Evolutionary conservation across 495 filamentous ascomycete genomes (phyloP), one percentile per base, ranked within the genome.

Genomic region (Aspergillus indologenus): DNA sequence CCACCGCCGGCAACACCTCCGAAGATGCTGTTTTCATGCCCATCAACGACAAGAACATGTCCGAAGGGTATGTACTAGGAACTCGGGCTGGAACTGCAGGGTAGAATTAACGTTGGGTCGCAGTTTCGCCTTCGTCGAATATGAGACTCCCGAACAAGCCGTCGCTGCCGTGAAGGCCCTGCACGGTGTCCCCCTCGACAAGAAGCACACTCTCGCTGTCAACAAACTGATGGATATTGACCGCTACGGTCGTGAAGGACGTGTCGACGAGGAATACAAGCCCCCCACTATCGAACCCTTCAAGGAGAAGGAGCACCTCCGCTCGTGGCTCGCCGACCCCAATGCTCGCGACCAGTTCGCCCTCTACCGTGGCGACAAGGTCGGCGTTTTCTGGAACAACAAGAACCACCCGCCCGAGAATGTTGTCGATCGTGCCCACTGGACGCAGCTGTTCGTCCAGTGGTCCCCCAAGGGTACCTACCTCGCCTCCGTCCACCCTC

Each of bases 181-280:
- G 56, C 86, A 97, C 68, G 83, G 82, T 60, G 83, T 87, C 18
- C 82, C 92, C 22, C 86, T 98, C 67, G 94, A 98, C 79, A 96
- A 90, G 81, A 96, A 85, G 78, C 91, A 98, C 81, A 96, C 88
- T 20, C 84, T 98, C 60, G 82, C 85, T 61, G 92, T 98, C 67
- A 98, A 98, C 84, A 98, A 98, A 76, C 79, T 98, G 68, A 96
- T 93, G 67, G 94, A 98, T 73, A 90, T 98, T 65, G 94, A 98
- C 63, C 88, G 93, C 58, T 98, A 92, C 74, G 94, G 94, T 24
- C 84, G 91, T 17, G 93, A 97, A 76, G 94, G 95, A 61, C 86
- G 91, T 31, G 83, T 98, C 65, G 87, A 95, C 54, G 94, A 98
- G 66, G 86, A 91, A 61, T 97, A 96, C 72, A 82, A 83, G 24